These are phyloP conservation scores for Hypomyces rosellus DNA, from an alignment of 2,329 filamentous ascomycete genomes.

Conservation along the genomic window DNA sequence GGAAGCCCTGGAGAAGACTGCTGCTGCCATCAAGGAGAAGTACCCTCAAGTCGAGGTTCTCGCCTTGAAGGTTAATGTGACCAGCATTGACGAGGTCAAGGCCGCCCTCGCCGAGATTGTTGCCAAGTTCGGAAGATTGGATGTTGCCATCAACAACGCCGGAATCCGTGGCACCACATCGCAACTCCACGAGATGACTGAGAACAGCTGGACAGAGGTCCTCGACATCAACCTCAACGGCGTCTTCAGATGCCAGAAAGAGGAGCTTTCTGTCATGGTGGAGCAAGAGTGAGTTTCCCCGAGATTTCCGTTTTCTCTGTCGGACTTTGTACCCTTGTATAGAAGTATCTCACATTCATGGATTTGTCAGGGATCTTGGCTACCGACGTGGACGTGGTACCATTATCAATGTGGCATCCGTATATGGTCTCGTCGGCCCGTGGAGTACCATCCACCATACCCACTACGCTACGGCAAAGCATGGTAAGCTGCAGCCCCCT, in stretches of 20 bases:
- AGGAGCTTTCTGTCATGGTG: constrained; percentile 45
- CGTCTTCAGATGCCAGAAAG: constrained; percentile 51
- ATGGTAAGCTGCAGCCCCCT: constrained; percentile 28
- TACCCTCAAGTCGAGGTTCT: constrained; percentile 37
- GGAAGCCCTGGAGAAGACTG: constrained; percentile 24
- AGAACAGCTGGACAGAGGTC: constrained; percentile 44
- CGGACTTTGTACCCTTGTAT: no score
- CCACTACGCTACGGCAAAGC: constrained; percentile 47
- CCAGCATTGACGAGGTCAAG: constrained; percentile 36
- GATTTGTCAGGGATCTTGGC: constrained; percentile 26
- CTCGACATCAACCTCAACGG: constrained; percentile 49
- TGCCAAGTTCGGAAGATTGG: constrained; percentile 44
- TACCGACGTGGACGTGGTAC: constrained; percentile 37
- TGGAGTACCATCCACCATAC: constrained; percentile 30
- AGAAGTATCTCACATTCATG: no score
- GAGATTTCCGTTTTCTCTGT: background rate
- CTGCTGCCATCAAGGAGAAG: constrained; percentile 26
- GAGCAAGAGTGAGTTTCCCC: constrained; percentile 35
- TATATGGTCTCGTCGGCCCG: constrained; percentile 42
- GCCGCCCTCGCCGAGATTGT: constrained; percentile 35
- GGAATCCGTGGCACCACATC: constrained; percentile 39
- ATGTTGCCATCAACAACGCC: constrained; percentile 51
- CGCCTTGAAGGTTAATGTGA: constrained; percentile 39
- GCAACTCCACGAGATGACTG: constrained; percentile 38
- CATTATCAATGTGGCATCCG: constrained; percentile 50